Base-by-base conservation (phyloP, 306 rosid genomes). In the Lotus japonicus region DNA sequence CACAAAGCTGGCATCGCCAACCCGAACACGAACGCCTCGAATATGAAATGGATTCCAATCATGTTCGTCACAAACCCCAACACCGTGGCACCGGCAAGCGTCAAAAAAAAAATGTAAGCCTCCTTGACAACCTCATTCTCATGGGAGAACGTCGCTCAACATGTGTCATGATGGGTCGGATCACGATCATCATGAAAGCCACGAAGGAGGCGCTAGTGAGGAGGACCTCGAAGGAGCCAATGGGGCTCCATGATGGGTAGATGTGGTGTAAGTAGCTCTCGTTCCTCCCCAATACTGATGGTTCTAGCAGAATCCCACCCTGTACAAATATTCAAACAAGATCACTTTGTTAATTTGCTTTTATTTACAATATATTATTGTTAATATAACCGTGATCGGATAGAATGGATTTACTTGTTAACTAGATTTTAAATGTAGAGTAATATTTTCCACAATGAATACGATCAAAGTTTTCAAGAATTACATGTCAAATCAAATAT, bases 271-370 rank as follows among this genome's bases (percentile, higher is more conserved):
- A 10, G 68, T 87, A 92, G 0, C 53, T 39, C 45, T 74, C 1
- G 80, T 81, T 89, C 48, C 89, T 67, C 49, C 98, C 98, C 0
- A 89, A 23, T 0, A 82, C 91, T 0, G 96, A 92, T 12, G 96
- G 98, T 1, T 96, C 95, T 2, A 92, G 76, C 33, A 89, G 38
- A 73, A 92, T 78, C 58, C 98, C 98, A 10, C 98, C 98, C 96
- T 92, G 77, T 41, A 35, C 3, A 36, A 10, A 42, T 53, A n/a
- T n/a, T n/a, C n/a, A n/a, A n/a, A n/a, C n/a, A n/a, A n/a, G n/a
- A n/a, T n/a, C n/a, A n/a, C n/a, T n/a, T n/a, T n/a, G n/a, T n/a
- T n/a, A n/a, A n/a, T n/a, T n/a, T n/a, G n/a, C n/a, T n/a, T n/a
- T n/a, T n/a, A n/a, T n/a, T n/a, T n/a, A n/a, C n/a, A n/a, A n/a